A percentile compares a stretch with the other conserved stretches of the same genome.
Conservation (phyloP, 257 asterid genomes). For the Parsonsia alboflavescens region DNA sequence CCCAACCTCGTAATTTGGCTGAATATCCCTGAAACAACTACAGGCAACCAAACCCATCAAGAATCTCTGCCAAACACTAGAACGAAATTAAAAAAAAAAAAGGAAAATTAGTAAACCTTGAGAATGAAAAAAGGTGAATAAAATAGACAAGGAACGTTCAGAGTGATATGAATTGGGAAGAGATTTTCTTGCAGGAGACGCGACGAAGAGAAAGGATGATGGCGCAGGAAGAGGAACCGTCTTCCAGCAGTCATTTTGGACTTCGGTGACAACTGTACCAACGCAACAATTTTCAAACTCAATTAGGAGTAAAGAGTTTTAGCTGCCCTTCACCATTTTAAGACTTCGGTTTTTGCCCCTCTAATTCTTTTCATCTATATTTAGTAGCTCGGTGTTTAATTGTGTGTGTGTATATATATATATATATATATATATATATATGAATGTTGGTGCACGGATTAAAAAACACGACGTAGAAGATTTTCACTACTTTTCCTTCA, state of each 20-base stretch:
- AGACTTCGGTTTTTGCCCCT: too few relatives aligned
- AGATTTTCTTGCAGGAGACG: neutral
- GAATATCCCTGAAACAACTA: constrained; percentile 34
- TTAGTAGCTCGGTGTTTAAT: too few relatives aligned
- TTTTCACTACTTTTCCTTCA: too few relatives aligned
- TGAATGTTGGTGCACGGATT: too few relatives aligned
- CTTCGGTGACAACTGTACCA: too few relatives aligned
- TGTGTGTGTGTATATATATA: too few relatives aligned
- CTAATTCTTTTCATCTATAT: too few relatives aligned
- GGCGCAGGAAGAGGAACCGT: neutral
- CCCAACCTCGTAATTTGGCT: constrained; percentile 30
- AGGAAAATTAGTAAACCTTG: constrained; percentile 13
- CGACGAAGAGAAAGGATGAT: neutral
- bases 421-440: too few relatives aligned
- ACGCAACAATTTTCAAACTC: too few relatives aligned
- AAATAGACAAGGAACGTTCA: neutral
- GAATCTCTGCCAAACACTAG: neutral
- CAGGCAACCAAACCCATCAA: neutral
- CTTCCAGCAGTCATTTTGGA: neutral
- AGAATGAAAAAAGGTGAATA: neutral
- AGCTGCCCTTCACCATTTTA: too few relatives aligned
- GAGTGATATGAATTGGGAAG: neutral
- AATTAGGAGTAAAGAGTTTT: too few relatives aligned
- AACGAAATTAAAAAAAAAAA: neutral
- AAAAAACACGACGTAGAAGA: too few relatives aligned